Base-by-base conservation (phyloP, 1,284 basidiomycete genomes). In the Fomitopsis betulina region DNA sequence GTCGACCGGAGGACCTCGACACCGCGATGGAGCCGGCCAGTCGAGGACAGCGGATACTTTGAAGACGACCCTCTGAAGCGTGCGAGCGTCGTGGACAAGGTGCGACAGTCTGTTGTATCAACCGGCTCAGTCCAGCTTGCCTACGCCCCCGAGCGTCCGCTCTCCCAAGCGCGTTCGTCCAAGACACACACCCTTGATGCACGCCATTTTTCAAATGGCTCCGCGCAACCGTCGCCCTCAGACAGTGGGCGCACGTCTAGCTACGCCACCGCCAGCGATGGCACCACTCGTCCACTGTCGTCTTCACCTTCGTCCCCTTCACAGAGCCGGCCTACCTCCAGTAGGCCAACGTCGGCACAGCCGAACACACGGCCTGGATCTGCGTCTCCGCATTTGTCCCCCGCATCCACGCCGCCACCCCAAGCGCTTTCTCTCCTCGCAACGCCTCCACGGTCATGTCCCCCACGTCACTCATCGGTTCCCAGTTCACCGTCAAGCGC, bases 401-500 rank as follows among this genome's bases (percentile, higher is more conserved):
- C 53, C 35, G 60, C 38, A 25, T 59, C 60, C 23, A 54, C 60
- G 13, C 63, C 62, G 30, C 61, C 62, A 4, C 63, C 64, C 12
- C 61, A 61, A 23, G 58, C 59, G 5, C 62, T 60, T 9, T 40
- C 65, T 21, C 59, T 38, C 58, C 62, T 27, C 60, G 60, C 33
- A 27, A 47, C 17, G 25, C 38, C 67, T 2, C 65, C 66, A 9
- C 58, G 63, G 4, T 60, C 63, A 35, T 72, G 75, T 47, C 72
- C 65, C 59, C 69, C 62, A 19, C 75, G 75, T 62, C 76, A 75
- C 54, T 71, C 67, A 30, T 69, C 73, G 27, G 72, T 67, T 50
- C 63, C 71, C 53, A 74, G 68, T 57, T 68, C 71, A 12, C 75
- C 74, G 1, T 73, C 78, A 23, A 86, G 83, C 67, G 82, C 83